Percentiles rank a stretch among this genome's conserved stretches.
These are phyloP conservation scores for Metschnikowia aberdeeniae DNA, from an alignment of 805 yeast genomes.

Conservation along the genomic window DNA sequence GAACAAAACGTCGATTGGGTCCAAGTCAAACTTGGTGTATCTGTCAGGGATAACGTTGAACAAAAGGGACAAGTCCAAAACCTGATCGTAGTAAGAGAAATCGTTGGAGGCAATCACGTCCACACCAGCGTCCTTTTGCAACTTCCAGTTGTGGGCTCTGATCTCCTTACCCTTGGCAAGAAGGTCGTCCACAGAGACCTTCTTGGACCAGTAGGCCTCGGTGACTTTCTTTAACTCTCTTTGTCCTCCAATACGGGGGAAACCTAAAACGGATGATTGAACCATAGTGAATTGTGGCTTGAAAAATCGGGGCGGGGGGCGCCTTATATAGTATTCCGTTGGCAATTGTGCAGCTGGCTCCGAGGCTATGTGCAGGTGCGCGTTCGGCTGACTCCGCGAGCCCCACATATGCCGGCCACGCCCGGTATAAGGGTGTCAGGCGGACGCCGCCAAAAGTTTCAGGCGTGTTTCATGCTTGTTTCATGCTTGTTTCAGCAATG, in stretches of 20 bases:
- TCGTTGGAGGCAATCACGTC: constrained; percentile 96
- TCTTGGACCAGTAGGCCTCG: constrained; percentile 98
- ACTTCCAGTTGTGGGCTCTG: constrained; percentile 96
- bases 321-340: constrained; percentile 1
- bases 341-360: constrained; percentile 3
- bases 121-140: constrained; percentile 95
- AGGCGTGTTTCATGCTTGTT: too few species aligned
- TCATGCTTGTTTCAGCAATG: too few species aligned
- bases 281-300: constrained; percentile 56
- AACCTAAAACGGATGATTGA: constrained; percentile 95
- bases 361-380: constrained; percentile 5
- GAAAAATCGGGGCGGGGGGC: constrained; percentile 1
- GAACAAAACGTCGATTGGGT: constrained; percentile 86
- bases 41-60: constrained; percentile 97
- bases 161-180: constrained; percentile 90
- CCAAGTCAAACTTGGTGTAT: constrained; percentile 86
- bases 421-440: too few species aligned
- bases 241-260: constrained; percentile 99
- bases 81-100: constrained; percentile 97
- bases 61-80: constrained; percentile 83
- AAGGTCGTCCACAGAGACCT: constrained; percentile 81
- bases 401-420: too few species aligned
- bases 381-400: neutral
- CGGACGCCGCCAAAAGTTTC: neutral
- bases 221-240: constrained; percentile 99